A percentile compares a stretch with the other conserved stretches of the same genome.
phyloP scores from a whole-genome alignment of 352 stramenopile species.

The Phytophthora multivora region DNA sequence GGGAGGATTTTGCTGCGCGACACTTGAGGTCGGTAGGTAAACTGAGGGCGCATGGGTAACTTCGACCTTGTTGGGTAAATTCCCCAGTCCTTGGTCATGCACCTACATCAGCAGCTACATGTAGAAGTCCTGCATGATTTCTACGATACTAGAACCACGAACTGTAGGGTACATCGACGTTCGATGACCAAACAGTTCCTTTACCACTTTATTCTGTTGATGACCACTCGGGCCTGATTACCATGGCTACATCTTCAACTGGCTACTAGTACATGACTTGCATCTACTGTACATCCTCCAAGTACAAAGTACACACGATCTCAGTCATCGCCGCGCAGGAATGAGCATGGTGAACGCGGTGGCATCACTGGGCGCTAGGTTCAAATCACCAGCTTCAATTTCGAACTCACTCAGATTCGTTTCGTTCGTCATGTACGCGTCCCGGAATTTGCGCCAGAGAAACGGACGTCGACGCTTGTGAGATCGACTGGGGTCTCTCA shows the following conservation, averaged over 20 bases:
- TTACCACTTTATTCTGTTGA: slow-evolving; percentile 5
- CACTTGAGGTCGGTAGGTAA: too few relatives aligned
- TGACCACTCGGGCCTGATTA: slow-evolving; percentile 9
- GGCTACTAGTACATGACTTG: neutral
- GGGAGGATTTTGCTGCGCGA: slow-evolving; percentile 2
- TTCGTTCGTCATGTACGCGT: slow-evolving; percentile 34
- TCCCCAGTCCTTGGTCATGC: too few relatives aligned
- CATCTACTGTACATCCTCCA: too few relatives aligned
- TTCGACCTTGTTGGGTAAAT: too few relatives aligned
- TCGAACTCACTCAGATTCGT: slow-evolving; percentile 60
- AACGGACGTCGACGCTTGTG: slow-evolving; percentile 27
- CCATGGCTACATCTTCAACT: slow-evolving; percentile 8
- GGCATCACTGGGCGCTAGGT: slow-evolving; percentile 9
- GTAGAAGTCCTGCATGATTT: too few relatives aligned
- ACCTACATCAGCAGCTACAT: too few relatives aligned
- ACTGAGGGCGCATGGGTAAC: too few relatives aligned
- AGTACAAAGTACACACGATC: too few relatives aligned
- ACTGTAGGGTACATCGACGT: too few relatives aligned
- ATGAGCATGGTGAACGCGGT: neutral
- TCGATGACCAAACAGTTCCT: too few relatives aligned
- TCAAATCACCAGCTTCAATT: slow-evolving; percentile 57
- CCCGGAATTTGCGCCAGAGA: slow-evolving; percentile 19
- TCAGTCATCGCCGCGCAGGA: neutral
- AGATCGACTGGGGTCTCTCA: slow-evolving; percentile 23
- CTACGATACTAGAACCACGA: too few relatives aligned